Evolutionary conservation across 2,329 filamentous ascomycete species (phyloP).

Genomic region (Diplodia seriata): DNA sequence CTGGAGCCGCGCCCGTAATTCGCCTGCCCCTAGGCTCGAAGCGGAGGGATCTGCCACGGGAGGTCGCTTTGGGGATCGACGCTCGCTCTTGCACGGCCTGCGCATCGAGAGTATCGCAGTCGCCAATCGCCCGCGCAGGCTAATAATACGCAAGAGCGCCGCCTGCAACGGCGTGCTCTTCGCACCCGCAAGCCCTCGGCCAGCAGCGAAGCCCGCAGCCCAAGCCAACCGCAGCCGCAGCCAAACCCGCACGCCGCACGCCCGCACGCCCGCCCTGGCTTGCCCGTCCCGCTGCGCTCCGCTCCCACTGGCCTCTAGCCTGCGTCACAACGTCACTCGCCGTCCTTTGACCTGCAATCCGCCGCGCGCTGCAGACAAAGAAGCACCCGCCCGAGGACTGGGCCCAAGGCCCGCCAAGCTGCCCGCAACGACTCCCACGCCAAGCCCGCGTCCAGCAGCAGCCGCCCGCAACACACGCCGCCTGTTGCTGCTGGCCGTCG

Average conservation of each 20-base stretch:
- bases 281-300: conserved; percentile 18
- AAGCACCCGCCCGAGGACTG: conserved; percentile 7
- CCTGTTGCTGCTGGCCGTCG: neutral
- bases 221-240: neutral
- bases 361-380: conserved; percentile 10
- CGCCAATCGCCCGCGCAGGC: conserved; percentile 14
- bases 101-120: conserved; percentile 14
- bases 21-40: conserved; percentile 3
- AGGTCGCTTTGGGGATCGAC: conserved; percentile 18
- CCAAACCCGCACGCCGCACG: neutral
- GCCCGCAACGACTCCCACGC: conserved; percentile 7
- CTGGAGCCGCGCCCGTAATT: conserved; percentile 3
- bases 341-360: conserved; percentile 3
- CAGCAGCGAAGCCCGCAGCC: neutral
- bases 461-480: neutral
- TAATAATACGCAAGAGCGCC: conserved; percentile 14
- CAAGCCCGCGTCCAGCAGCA: conserved; percentile 10
- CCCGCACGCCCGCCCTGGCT: conserved; percentile 12
- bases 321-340: conserved; percentile 15
- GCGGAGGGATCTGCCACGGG: conserved; percentile 5
- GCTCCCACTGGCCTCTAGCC: neutral
- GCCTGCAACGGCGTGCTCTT: neutral
- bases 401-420: conserved; percentile 24
- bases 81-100: conserved; percentile 16
- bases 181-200: neutral